Conservation (phyloP, 768 basidiomycete species). For the Coprinopsis sp. region DNA sequence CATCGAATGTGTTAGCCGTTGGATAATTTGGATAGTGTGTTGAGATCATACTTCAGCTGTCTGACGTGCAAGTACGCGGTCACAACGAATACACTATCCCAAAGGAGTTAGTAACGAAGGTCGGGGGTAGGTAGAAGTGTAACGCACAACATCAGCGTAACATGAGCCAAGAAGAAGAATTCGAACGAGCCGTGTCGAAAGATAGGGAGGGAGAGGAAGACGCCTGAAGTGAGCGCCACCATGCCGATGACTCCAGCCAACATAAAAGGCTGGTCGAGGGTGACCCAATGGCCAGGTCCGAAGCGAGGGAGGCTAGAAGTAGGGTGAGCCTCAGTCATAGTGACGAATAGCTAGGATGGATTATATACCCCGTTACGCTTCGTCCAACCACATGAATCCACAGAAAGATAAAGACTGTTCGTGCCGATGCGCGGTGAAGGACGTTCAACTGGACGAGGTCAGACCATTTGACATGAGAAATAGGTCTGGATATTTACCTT, state of each 20-base stretch:
- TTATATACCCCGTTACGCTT: slow-evolving; percentile 23
- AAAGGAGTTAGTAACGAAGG: slow-evolving; percentile 18
- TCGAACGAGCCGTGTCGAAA: slow-evolving; percentile 38
- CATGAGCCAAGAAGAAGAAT: slow-evolving; percentile 33
- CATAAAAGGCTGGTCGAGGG: slow-evolving; percentile 35
- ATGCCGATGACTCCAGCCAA: slow-evolving; percentile 25
- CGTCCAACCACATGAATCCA: slow-evolving; percentile 39
- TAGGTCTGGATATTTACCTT: slow-evolving; percentile 26
- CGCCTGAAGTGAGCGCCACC: slow-evolving; percentile 31
- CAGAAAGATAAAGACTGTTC: slow-evolving; percentile 35
- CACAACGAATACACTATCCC: slow-evolving; percentile 34
- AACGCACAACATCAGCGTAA: slow-evolving; percentile 28
- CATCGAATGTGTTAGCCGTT: neutral
- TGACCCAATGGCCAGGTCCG: too few relatives aligned
- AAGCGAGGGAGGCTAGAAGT: slow-evolving; percentile 28
- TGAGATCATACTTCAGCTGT: slow-evolving; percentile 21
- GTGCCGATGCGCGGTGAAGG: slow-evolving; percentile 41
- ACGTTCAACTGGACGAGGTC: slow-evolving; percentile 32
- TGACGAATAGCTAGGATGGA: neutral
- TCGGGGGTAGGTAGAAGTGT: slow-evolving; percentile 8
- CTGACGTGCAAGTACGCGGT: slow-evolving; percentile 35
- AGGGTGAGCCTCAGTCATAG: neutral
- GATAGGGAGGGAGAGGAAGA: slow-evolving; percentile 34
- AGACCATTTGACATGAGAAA: neutral
- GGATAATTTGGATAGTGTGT: neutral